These are phyloP conservation scores for Hypoxylon sp. DNA, from an alignment of 2,329 filamentous ascomycete species.

Conservation along the genomic window DNA sequence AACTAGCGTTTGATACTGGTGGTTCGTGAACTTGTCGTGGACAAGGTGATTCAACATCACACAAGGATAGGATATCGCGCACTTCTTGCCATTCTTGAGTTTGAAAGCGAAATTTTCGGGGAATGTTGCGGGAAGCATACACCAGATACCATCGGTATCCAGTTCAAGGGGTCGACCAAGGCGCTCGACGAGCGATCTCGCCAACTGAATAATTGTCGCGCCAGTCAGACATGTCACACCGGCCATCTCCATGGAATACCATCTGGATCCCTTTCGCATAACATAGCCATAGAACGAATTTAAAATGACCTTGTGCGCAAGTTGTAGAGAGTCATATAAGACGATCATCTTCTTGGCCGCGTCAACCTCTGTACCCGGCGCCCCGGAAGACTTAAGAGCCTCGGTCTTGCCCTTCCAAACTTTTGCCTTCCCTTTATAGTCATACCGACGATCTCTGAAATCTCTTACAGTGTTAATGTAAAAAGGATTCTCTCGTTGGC, in stretches of 20 bases:
- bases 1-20: conserved; percentile 92
- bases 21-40: conserved; percentile 93
- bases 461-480: conserved; percentile 97
- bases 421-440: conserved; percentile 98
- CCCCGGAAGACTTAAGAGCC: conserved; percentile 83
- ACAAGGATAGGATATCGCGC: conserved; percentile 96
- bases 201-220: conserved; percentile 96
- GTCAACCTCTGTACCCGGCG: conserved; percentile 81
- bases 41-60: conserved; percentile 99
- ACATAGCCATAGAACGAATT: conserved; percentile 99
- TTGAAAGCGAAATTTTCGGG: conserved; percentile 97
- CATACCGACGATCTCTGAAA: conserved; percentile 96
- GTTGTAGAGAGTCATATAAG: conserved; percentile 92
- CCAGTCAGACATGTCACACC: conserved; percentile 97
- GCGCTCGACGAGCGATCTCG: conserved; percentile 90
- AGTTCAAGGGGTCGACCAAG: conserved; percentile 93
- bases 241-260: conserved; percentile 99
- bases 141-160: conserved; percentile 99
- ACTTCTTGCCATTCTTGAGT: conserved; percentile 94
- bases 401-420: conserved; percentile 99
- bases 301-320: conserved; percentile 98
- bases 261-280: conserved; percentile 98
- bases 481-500: conserved; percentile 97
- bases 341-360: conserved; percentile 99
- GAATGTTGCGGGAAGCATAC: conserved; percentile 95